phyloP scores from a whole-genome alignment of 257 asterid genomes.

The Nyctanthes arbortristis region DNA sequence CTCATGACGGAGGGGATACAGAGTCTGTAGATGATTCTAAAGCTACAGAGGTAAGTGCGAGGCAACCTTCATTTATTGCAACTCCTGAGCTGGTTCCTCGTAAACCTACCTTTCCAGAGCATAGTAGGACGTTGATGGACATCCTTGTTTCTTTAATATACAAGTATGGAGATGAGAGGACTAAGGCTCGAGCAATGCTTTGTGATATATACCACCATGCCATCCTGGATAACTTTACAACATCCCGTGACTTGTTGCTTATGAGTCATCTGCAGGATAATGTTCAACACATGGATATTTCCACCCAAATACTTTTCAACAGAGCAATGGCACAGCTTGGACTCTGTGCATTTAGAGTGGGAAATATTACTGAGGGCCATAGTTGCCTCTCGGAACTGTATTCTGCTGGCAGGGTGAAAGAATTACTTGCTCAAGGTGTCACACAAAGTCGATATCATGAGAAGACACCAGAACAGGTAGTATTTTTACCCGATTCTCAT shows the following conservation, averaged over 20 bases:
- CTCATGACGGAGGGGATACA: constrained; percentile 40
- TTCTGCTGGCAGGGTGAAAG: constrained; percentile 95
- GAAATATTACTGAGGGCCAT: constrained; percentile 74
- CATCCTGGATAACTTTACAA: constrained; percentile 74
- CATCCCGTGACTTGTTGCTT: constrained; percentile 81
- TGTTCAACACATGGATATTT: constrained; percentile 94
- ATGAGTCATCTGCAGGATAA: constrained; percentile 98
- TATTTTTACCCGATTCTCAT: neutral
- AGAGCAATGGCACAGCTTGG: constrained; percentile 99
- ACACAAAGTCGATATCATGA: constrained; percentile 92
- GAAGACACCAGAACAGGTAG: constrained; percentile 98
- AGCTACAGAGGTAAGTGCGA: constrained; percentile 55
- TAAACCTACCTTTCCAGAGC: constrained; percentile 81
- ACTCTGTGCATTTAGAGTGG: constrained; percentile 82
- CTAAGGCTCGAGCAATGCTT: constrained; percentile 99
- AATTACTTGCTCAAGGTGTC: constrained; percentile 94
- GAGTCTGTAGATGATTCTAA: constrained; percentile 63
- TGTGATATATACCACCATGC: constrained; percentile 97
- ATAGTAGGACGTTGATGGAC: constrained; percentile 82
- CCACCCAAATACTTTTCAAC: constrained; percentile 89
- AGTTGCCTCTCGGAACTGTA: constrained; percentile 87
- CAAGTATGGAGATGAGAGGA: constrained; percentile 86
- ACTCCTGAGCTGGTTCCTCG: constrained; percentile 86
- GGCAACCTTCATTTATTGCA: constrained; percentile 63
- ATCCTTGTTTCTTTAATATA: constrained; percentile 77